phyloP scores from a whole-genome alignment of 306 rosid species.

The Mimosa bimucronata region DNA sequence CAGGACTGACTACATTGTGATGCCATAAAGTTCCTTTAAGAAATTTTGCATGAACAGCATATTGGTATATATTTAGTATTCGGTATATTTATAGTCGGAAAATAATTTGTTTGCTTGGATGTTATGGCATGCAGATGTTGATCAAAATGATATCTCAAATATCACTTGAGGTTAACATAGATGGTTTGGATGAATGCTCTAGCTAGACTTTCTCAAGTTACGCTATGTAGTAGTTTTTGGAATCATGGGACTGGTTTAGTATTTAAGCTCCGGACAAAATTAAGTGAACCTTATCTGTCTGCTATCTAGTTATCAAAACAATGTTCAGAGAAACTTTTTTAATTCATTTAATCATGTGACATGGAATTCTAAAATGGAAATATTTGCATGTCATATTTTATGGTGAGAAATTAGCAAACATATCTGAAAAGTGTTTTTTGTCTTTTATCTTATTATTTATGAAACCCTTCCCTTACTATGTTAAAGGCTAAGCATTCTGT shows the following conservation, averaged over 20 bases:
- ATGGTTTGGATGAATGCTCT: not conserved
- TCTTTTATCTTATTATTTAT: not conserved
- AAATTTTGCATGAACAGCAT: not conserved
- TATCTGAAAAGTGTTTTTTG: not conserved
- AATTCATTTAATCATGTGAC: not conserved
- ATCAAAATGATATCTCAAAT: not conserved
- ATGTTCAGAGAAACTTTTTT: not conserved
- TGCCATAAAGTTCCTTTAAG: not conserved
- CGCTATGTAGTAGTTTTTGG: not conserved
- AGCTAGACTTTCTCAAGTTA: not conserved
- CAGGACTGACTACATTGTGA: not conserved
- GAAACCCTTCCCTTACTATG: not conserved
- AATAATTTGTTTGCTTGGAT: not conserved
- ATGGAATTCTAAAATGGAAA: not conserved
- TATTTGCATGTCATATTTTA: not conserved
- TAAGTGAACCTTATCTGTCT: not conserved
- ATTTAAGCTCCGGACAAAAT: not conserved
- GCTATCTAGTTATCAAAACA: not conserved
- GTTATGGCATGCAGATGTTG: not conserved
- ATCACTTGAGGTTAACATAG: not conserved
- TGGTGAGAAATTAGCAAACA: not conserved
- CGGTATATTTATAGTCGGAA: not conserved
- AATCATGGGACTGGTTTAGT: not conserved
- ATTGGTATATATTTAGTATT: not conserved
- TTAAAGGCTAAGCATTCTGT: not conserved